phyloP scores from a whole-genome alignment of 2,329 filamentous ascomycete species.

The Sporothrix schenckii region DNA sequence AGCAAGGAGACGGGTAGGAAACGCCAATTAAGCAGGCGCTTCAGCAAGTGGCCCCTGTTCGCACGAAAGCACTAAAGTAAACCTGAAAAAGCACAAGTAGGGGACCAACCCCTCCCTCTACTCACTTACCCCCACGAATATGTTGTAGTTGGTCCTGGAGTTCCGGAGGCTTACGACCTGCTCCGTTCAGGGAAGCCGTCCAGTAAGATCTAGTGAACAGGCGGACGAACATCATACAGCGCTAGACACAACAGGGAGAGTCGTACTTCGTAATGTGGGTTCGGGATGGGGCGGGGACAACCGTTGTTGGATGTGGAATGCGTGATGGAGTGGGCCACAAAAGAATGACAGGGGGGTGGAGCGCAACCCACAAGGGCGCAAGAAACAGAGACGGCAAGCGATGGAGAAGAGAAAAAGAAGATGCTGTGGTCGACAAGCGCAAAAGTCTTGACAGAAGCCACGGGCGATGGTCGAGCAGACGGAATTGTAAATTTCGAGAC shows the following conservation, averaged over 20 bases:
- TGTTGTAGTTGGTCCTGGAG: background rate
- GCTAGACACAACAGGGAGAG: conserved; percentile 3
- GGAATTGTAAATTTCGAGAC: too few species aligned
- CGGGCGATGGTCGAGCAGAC: too few species aligned
- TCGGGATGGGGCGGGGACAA: conserved; percentile 15
- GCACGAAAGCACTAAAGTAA: background rate
- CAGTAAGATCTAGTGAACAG: background rate
- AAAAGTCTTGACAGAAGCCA: too few species aligned
- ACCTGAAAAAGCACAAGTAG: too few species aligned
- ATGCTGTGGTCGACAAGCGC: too few species aligned
- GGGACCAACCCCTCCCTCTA: too few species aligned
- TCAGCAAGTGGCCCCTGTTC: background rate
- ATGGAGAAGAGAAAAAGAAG: too few species aligned
- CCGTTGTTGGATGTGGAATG: conserved; percentile 9
- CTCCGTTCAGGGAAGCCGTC: background rate
- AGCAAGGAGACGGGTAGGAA: background rate
- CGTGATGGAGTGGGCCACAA: background rate
- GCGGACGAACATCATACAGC: background rate
- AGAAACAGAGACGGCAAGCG: background rate
- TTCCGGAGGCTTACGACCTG: background rate
- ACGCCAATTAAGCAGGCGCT: background rate
- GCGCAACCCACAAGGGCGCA: background rate
- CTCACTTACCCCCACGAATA: background rate
- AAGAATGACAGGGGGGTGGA: background rate
- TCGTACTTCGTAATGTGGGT: conserved; percentile 4